Evolutionary conservation across 805 yeast genomes (phyloP).

Genomic region (Peterozyma xylosa): DNA sequence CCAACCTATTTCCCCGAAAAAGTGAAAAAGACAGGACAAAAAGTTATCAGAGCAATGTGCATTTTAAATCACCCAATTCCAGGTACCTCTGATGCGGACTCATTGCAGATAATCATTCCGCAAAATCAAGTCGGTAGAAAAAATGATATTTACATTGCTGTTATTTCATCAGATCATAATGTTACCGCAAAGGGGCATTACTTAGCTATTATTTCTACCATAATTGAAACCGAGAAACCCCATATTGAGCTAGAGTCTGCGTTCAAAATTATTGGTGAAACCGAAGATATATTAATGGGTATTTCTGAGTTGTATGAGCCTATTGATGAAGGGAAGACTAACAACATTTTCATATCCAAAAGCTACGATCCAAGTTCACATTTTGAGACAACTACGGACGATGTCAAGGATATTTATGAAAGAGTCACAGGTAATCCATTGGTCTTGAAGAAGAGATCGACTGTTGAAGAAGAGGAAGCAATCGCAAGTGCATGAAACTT

Average conservation of each 20-base stretch:
- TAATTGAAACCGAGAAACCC: conserved; percentile 89
- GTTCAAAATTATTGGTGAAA: conserved; percentile 77
- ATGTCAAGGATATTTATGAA: conserved; percentile 88
- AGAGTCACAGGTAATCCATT: conserved; percentile 90
- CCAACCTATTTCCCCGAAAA: conserved; percentile 94
- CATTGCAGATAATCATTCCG: conserved; percentile 91
- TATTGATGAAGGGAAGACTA: conserved; percentile 68
- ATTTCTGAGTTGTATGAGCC: conserved; percentile 90
- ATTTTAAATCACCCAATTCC: conserved; percentile 86
- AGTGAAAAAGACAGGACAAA: conserved; percentile 64
- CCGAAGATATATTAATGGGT: conserved; percentile 85
- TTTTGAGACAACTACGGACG: conserved; percentile 94
- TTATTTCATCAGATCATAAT: conserved; percentile 81
- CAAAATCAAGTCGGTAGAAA: conserved; percentile 92
- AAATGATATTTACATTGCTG: conserved; percentile 91
- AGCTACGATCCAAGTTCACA: conserved; percentile 94
- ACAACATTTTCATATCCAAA: conserved; percentile 74
- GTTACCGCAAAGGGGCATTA: conserved; percentile 86
- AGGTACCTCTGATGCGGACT: conserved; percentile 73
- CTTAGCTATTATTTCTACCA: conserved; percentile 89
- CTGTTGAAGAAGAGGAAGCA: conserved; percentile 55
- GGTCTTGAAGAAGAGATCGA: conserved; percentile 70
- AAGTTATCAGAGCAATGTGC: conserved; percentile 81
- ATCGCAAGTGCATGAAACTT: too few relatives aligned
- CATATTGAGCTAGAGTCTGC: conserved; percentile 92